Percentiles rank a stretch among this genome's conserved stretches.
Conservation (phyloP, 2,329 filamentous ascomycete species). For the Annulohypoxylon truncatum region DNA sequence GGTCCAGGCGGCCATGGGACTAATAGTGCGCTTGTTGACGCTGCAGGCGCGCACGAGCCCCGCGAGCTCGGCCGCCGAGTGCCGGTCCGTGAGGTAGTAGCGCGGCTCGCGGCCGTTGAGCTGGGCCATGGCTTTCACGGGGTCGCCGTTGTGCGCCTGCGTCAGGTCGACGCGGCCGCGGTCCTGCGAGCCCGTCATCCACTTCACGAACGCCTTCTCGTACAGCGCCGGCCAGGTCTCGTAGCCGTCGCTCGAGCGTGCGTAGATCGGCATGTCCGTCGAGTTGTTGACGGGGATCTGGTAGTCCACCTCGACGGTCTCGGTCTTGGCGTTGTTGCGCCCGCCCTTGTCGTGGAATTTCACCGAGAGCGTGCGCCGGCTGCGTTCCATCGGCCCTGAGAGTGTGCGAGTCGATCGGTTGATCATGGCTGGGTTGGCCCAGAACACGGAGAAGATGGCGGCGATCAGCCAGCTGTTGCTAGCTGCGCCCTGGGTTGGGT, state of each 20-base stretch:
- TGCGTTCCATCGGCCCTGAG: constrained; percentile 37
- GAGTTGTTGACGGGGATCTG: constrained; percentile 59
- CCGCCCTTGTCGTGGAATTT: constrained; percentile 60
- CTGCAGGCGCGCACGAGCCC: constrained; percentile 55
- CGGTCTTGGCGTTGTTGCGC: constrained; percentile 54
- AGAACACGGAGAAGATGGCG: constrained; percentile 59
- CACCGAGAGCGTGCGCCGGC: constrained; percentile 45
- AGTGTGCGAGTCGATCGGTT: constrained; percentile 51
- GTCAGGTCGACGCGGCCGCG: constrained; percentile 56
- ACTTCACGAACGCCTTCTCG: constrained; percentile 62
- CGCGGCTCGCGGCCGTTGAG: constrained; percentile 54
- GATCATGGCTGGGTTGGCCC: constrained; percentile 57
- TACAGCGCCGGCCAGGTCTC: constrained; percentile 60
- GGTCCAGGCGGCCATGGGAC: constrained; percentile 57
- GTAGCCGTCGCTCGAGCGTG: constrained; percentile 54
- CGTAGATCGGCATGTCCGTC: constrained; percentile 56
- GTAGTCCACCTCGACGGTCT: constrained; percentile 57
- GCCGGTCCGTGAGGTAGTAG: constrained; percentile 52
- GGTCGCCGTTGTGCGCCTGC: constrained; percentile 55
- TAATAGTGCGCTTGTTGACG: constrained; percentile 58
- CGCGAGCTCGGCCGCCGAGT: constrained; percentile 51
- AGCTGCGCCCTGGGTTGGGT: constrained; percentile 57
- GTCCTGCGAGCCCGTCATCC: constrained; percentile 50
- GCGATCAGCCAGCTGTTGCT: constrained; percentile 59
- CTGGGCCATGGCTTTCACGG: constrained; percentile 59